Evolutionary conservation across 257 asterid genomes (phyloP), one percentile per base, ranked within the genome.

Genomic region (Marsdenia floribunda): DNA sequence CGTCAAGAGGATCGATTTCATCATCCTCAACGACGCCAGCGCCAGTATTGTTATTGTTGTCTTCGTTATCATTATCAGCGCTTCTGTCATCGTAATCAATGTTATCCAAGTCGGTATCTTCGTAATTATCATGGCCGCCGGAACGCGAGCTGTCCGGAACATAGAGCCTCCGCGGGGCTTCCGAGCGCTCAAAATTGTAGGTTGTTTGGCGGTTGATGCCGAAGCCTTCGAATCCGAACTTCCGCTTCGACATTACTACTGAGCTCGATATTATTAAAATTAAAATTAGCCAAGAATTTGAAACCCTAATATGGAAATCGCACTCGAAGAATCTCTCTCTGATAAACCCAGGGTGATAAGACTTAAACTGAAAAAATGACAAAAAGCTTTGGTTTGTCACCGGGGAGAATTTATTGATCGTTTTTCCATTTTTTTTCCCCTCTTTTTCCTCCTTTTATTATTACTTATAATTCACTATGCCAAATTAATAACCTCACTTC

Each of bases 1-100:
- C 99, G 78, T 94, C 99, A 72, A 94, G 90, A 55, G 97, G 97
- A 81, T 94, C 99, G 69, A 94, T 80, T 75, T 94, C 98, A 68
- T 89, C 98, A 7, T 85, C 91, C 0, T 63, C 93, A 0, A 69
- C 83, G 3, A 66, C 81, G 33, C 68, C 83, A 35, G 33, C 81
- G 33, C 68, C 83, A 35, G 33, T 29, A 5, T 76, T 74, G 54
- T 68, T 52, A 18, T 76, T 2, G 57, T n/a, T 79, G 47, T 37
- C 79, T 54, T 75, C 74, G 69, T 77, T 68, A 3, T 84, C 84
- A 2, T 80, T 83, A 35, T 79, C 93, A 8, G 79, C 91, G 49
- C 71, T 80, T 11, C 72, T 70, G 40, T 83, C 87, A 6, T 89
- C 96, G 80, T 89, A 89, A 13, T 89, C 96, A 54, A 92, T 94